A percentile compares a stretch with the other conserved stretches of the same genome.
These are phyloP conservation scores for Aristolochia californica DNA, from an alignment of 164 flowering plant species.

Conservation along the genomic window DNA sequence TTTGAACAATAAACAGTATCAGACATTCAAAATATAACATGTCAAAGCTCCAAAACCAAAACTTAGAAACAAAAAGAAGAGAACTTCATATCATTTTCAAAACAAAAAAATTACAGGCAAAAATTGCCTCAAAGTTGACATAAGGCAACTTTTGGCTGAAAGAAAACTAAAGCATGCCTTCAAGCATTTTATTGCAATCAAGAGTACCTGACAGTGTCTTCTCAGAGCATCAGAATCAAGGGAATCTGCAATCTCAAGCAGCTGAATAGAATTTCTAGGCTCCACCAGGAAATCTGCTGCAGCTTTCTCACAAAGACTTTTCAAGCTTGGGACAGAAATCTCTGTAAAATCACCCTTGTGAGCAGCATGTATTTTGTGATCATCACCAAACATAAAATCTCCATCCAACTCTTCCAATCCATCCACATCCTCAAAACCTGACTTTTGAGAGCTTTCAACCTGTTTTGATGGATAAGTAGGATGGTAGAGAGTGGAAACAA, in stretches of 20 bases:
- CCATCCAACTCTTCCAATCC: slow-evolving; percentile 59
- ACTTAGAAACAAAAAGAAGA: no score
- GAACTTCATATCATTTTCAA: no score
- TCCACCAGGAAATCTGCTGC: slow-evolving; percentile 76
- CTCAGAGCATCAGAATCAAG: slow-evolving; percentile 69
- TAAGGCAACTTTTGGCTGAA: no score
- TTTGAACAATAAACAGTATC: no score
- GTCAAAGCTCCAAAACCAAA: no score
- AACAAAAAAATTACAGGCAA: no score
- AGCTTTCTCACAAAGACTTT: slow-evolving; percentile 78
- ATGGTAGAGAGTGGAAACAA: slow-evolving; percentile 76
- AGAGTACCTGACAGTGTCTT: slow-evolving; percentile 76
- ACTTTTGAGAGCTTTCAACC: slow-evolving; percentile 22
- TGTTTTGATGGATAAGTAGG: slow-evolving; percentile 39
- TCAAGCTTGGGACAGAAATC: slow-evolving; percentile 56
- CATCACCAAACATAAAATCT: slow-evolving; percentile 43
- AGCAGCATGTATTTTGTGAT: slow-evolving; percentile 5
- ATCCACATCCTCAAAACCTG: slow-evolving; percentile 14
- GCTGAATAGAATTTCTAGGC: slow-evolving; percentile 71
- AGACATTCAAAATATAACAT: no score
- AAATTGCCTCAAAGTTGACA: no score
- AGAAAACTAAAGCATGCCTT: no score
- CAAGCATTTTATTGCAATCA: no score
- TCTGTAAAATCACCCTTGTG: slow-evolving; percentile 16
- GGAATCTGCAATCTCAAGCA: slow-evolving; percentile 95